Percentiles rank a stretch among this genome's conserved stretches.
These are phyloP conservation scores for Trichoderma sp. DNA, from an alignment of 2,329 filamentous ascomycete species.

Conservation along the genomic window DNA sequence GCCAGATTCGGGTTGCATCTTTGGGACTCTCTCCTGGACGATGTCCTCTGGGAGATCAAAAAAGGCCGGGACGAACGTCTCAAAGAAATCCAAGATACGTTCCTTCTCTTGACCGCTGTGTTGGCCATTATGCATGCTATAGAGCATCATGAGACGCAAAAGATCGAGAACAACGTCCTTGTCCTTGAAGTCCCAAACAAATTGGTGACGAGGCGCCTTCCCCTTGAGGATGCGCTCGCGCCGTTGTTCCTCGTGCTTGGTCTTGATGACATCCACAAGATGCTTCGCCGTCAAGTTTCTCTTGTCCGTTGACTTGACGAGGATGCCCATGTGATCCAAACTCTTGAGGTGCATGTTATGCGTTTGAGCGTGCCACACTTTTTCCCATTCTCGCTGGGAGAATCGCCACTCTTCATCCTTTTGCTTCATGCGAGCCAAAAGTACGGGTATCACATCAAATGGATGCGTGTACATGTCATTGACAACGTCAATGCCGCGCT, in stretches of 20 bases:
- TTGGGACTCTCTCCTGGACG: conserved; percentile 67
- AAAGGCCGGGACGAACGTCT: conserved; percentile 75
- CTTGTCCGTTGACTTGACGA: conserved; percentile 88
- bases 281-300: conserved; percentile 88
- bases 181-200: conserved; percentile 74
- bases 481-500: conserved; percentile 82
- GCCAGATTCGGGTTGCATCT: conserved; percentile 70
- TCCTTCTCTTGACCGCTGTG: conserved; percentile 74
- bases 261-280: conserved; percentile 86
- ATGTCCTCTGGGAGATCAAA: conserved; percentile 75
- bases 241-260: conserved; percentile 88
- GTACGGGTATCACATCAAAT: conserved; percentile 83
- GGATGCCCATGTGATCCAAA: conserved; percentile 93
- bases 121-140: conserved; percentile 69
- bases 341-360: conserved; percentile 94
- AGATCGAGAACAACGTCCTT: conserved; percentile 68
- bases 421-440: conserved; percentile 87
- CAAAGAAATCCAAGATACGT: conserved; percentile 74
- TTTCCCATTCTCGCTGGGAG: conserved; percentile 96
- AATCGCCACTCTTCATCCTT: conserved; percentile 98
- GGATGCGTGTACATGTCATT: conserved; percentile 84
- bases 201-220: conserved; percentile 70
- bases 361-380: conserved; percentile 96
- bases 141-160: conserved; percentile 65
- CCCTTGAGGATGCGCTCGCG: conserved; percentile 67